These are phyloP conservation scores for Cryptomeria japonica DNA, from an alignment of 75 land plant species.

Conservation along the genomic window DNA sequence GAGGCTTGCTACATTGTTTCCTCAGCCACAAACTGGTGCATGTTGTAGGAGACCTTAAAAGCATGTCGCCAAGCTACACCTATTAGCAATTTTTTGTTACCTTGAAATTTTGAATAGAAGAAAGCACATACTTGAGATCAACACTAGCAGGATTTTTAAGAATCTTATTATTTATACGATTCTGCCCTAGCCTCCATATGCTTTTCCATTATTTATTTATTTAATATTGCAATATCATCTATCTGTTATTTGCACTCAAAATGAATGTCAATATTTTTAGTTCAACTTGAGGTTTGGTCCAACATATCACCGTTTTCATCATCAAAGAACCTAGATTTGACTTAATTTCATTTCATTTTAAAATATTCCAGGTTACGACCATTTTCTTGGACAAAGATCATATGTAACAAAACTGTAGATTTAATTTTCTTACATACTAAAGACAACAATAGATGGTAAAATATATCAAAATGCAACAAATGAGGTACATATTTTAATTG, in stretches of 20 bases:
- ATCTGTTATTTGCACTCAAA: neutral
- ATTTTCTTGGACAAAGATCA: neutral
- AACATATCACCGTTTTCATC: neutral
- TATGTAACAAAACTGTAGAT: neutral
- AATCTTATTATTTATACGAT: neutral
- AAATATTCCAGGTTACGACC: neutral
- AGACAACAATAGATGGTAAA: neutral
- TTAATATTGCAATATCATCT: neutral
- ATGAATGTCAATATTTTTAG: neutral
- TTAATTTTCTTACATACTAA: neutral
- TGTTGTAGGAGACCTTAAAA: neutral
- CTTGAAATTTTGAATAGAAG: neutral
- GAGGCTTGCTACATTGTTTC: neutral
- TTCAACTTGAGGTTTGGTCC: neutral
- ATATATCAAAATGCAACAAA: neutral
- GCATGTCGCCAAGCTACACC: neutral
- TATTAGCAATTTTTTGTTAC: neutral
- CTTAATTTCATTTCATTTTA: neutral
- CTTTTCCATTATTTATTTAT: neutral
- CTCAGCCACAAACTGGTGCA: neutral
- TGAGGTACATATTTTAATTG: neutral
- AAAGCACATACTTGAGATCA: neutral
- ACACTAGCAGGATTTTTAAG: neutral
- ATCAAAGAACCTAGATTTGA: neutral
- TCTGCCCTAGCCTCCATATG: neutral